These are phyloP conservation scores for Rutstroemia sp. DNA, from an alignment of 2,329 filamentous ascomycete species.

Conservation along the genomic window DNA sequence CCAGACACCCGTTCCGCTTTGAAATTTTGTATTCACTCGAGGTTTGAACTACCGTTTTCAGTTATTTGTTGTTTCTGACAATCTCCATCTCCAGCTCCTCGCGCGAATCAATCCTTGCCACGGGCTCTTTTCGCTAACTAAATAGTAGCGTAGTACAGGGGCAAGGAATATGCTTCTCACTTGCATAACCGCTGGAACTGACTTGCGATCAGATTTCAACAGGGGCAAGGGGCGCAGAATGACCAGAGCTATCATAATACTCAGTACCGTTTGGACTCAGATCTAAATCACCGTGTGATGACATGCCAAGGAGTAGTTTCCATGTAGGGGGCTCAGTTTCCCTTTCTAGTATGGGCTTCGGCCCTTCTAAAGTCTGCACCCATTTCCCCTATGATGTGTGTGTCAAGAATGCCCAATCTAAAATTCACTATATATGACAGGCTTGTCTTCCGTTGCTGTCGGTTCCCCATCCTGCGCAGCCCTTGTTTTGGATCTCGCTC, in stretches of 20 bases:
- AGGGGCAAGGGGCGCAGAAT: neutral
- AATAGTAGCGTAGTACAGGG: constrained; percentile 2
- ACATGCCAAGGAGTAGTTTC: constrained; percentile 3
- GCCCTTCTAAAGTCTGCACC: neutral
- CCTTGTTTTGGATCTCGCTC: neutral
- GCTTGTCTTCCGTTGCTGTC: neutral
- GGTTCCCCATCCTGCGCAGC: neutral
- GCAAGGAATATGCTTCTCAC: constrained; percentile 1
- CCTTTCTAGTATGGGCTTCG: neutral
- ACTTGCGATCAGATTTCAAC: constrained; percentile 4
- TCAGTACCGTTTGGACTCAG: neutral
- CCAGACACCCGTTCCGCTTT: neutral
- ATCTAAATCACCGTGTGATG: constrained; percentile 3
- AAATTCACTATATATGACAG: neutral
- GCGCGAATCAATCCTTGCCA: constrained; percentile 1
- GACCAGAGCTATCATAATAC: neutral
- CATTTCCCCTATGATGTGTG: neutral
- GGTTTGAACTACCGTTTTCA: neutral
- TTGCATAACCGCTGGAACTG: neutral
- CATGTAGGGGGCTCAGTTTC: neutral
- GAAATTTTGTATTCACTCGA: neutral
- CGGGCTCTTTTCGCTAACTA: neutral
- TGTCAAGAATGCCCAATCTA: neutral
- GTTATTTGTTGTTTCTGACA: neutral
- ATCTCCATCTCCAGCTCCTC: too few species aligned